These are phyloP conservation scores for Ophiorrhiza pumila DNA, from an alignment of 257 asterid species.

Conservation along the genomic window DNA sequence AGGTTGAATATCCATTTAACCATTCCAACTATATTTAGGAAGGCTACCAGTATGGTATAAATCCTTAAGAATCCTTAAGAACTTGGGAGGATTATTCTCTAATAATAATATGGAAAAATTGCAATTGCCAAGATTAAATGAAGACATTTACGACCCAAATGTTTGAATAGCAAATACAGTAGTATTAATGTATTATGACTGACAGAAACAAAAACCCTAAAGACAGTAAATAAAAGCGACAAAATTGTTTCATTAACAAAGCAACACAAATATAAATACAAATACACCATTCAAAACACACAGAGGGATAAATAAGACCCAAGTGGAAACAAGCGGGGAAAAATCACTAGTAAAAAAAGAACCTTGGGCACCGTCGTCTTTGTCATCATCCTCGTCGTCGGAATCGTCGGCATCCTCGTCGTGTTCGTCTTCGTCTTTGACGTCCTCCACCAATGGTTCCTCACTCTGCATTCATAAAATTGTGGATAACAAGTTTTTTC, in stretches of 20 bases:
- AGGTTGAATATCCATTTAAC: neutral
- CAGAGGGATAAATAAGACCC: neutral
- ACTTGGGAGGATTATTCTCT: neutral
- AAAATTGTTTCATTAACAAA: no score
- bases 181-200: neutral
- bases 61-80: neutral
- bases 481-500: no score
- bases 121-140: neutral
- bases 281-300: no score
- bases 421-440: constrained; percentile 73
- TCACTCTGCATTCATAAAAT: constrained; percentile 35
- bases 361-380: constrained; percentile 60
- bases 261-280: no score
- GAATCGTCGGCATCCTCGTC: constrained; percentile 63
- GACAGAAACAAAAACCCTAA: neutral
- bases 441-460: constrained; percentile 76
- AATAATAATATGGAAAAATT: no score
- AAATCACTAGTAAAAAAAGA: neutral
- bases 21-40: neutral
- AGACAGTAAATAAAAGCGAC: no score
- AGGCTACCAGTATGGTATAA: neutral
- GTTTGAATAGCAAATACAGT: no score
- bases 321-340: neutral
- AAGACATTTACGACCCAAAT: neutral
- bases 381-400: constrained; percentile 71